A percentile compares a stretch with the other conserved stretches of the same genome.
phyloP scores from a whole-genome alignment of 2,329 filamentous ascomycete species.

The Stemphylium vesicarium region DNA sequence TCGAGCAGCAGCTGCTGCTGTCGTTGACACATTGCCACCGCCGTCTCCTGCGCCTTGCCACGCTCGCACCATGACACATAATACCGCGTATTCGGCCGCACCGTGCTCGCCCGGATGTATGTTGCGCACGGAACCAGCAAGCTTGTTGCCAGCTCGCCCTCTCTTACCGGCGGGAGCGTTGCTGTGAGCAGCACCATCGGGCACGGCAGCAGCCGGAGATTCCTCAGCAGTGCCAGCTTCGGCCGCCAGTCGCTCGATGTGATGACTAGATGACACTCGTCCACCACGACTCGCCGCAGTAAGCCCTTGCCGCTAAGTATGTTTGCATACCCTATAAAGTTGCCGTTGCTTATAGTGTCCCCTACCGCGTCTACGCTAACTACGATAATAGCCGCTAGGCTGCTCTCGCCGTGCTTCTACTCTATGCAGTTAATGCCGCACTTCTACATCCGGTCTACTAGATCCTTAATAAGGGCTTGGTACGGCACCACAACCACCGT shows the following conservation, averaged over 20 bases:
- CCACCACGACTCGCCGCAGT: constrained; percentile 20
- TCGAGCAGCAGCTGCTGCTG: too few relatives aligned
- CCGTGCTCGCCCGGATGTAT: constrained; percentile 20
- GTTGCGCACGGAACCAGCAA: constrained; percentile 12
- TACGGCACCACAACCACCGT: too few relatives aligned
- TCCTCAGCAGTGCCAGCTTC: constrained; percentile 17
- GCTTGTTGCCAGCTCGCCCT: constrained; percentile 17
- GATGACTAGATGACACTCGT: constrained; percentile 27
- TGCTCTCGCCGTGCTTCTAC: too few relatives aligned
- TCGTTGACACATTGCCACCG: constrained; percentile 3
- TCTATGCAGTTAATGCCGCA: too few relatives aligned
- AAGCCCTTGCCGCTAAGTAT: constrained; percentile 16
- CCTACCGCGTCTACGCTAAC: constrained; percentile 21
- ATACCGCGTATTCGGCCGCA: constrained; percentile 12
- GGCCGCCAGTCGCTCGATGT: constrained; percentile 17
- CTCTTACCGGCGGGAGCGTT: constrained; percentile 14
- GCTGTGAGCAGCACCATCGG: constrained; percentile 19
- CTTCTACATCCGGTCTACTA: too few relatives aligned
- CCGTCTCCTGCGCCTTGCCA: neutral
- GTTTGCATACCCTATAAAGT: constrained; percentile 16
- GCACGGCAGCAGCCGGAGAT: constrained; percentile 14
- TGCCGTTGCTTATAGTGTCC: constrained; percentile 9
- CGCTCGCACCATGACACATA: constrained; percentile 15
- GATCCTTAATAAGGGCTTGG: too few relatives aligned
- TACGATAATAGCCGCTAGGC: constrained; percentile 16